Evolutionary conservation across 2,329 filamentous ascomycete species (phyloP).

Genomic region (Microcyclospora pomicola): DNA sequence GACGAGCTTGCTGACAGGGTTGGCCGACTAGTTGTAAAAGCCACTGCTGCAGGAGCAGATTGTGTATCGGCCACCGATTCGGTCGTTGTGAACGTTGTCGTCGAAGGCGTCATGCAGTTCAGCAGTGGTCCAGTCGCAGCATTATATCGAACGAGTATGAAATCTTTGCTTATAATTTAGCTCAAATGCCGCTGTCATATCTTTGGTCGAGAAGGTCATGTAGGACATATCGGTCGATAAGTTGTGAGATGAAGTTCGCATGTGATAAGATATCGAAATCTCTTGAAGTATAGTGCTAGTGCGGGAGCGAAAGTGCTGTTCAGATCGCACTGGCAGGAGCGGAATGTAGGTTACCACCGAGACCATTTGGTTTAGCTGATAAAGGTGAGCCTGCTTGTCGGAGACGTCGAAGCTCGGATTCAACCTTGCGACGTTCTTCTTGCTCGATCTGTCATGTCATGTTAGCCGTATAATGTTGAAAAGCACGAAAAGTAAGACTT

Average conservation of each 20-base stretch:
- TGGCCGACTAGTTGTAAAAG: too few relatives aligned
- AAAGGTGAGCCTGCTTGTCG: conserved; percentile 25
- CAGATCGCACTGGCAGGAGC: background rate
- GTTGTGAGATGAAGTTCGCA: background rate
- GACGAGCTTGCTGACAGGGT: too few relatives aligned
- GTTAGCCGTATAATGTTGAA: conserved; percentile 12
- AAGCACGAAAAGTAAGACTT: conserved; percentile 17
- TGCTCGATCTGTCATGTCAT: conserved; percentile 45
- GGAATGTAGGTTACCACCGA: background rate
- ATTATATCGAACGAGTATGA: too few relatives aligned
- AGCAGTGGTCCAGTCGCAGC: too few relatives aligned
- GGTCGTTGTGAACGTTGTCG: too few relatives aligned
- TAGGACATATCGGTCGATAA: background rate
- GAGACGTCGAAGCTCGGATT: conserved; percentile 45
- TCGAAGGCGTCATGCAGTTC: too few relatives aligned
- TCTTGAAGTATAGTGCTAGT: background rate
- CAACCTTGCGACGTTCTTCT: conserved; percentile 55
- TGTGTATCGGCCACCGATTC: too few relatives aligned
- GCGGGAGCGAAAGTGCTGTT: background rate
- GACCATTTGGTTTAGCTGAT: background rate
- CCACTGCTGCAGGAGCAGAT: too few relatives aligned
- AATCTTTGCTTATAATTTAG: too few relatives aligned
- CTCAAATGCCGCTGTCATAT: too few relatives aligned
- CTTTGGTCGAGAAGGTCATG: background rate
- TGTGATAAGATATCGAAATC: background rate